Base-by-base conservation (phyloP, 2,329 filamentous ascomycete species). In the Arthrobotrys megalospora region DNA sequence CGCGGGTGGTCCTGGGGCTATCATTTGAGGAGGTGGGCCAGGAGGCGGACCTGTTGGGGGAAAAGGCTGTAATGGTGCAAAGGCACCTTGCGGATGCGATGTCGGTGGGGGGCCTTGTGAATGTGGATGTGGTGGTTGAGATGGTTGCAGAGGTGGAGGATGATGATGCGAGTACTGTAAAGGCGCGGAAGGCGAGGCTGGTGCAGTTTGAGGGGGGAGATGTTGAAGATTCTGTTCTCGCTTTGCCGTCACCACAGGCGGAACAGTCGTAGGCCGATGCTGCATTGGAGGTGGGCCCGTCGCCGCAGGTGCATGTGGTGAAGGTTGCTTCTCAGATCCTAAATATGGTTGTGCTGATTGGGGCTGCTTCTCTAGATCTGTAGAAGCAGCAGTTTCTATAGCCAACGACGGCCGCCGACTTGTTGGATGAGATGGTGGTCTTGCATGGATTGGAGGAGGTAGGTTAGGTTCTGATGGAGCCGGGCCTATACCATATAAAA, bases 241-340 rank as follows among this genome's bases (percentile, higher is more conserved):
- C 60, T 77, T 77, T 77, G 71, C 64, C 64, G 73, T 77, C 62
- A 70, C 58, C 66, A 70, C 28, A 77, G 73, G 73, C 73, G 73
- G 73, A 77, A 77, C 73, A 77, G 73, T 77, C 43, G 73, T 77
- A 65, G 73, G 66, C 66, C 73, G 53, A 77, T 77, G 73, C 73
- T 77, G 73, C 73, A 77, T 77, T 70, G 65, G 73, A 50, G 65
- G 66, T 41, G 73, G 73, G 28, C 73, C 73, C 58, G 73, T 65
- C 73, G 60, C 50, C 60, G 66, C 66, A 70, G 73, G 73, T 52
- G 66, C 73, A 77, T 77, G 73, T 60, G 73, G 66, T 66, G 73
- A 66, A 14, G 60, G 36, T 60, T 77, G 73, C 28, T 63, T 77
- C 66, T 77, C 73, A 45, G 66, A 32, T 28, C 73, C 73, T 32